Percentiles rank a stretch among this genome's conserved stretches.
phyloP scores from a whole-genome alignment of 345 rosid genomes.

The Moricandia arvensis region DNA sequence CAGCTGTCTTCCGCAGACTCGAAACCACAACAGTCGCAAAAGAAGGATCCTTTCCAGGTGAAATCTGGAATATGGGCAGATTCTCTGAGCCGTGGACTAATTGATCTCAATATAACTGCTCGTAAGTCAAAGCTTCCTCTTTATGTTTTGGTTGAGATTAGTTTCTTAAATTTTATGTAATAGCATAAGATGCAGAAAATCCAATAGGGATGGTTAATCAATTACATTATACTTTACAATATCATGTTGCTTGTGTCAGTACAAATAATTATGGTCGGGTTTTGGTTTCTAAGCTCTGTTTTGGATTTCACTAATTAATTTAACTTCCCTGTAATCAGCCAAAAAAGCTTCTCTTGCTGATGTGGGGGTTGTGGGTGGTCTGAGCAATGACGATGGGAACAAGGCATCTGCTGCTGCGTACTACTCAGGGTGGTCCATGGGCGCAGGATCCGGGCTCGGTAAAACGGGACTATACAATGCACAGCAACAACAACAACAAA shows the following conservation, averaged over 20 bases:
- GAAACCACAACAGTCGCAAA: conserved; percentile 39
- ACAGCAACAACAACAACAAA: conserved; percentile 34
- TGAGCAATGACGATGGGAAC: conserved; percentile 63
- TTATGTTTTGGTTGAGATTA: not conserved
- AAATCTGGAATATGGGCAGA: conserved; percentile 98
- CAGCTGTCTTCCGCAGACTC: conserved; percentile 44
- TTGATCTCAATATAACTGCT: conserved; percentile 96
- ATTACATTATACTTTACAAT: not conserved
- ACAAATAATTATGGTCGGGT: not conserved
- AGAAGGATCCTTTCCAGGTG: conserved; percentile 71
- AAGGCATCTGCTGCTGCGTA: conserved; percentile 61
- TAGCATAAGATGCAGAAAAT: too few relatives aligned
- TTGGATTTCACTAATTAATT: conserved; percentile 4
- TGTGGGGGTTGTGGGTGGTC: conserved; percentile 74
- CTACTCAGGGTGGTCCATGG: conserved; percentile 93
- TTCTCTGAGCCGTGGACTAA: conserved; percentile 92
- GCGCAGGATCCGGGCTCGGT: conserved; percentile 73
- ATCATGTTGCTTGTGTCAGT: not conserved
- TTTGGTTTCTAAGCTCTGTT: not conserved
- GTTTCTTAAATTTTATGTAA: too few relatives aligned
- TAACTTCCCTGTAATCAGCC: conserved; percentile 56
- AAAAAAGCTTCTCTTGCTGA: conserved; percentile 88
- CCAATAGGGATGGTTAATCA: not conserved
- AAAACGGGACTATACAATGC: conserved; percentile 53
- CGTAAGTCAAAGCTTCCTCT: conserved; percentile 56